Conservation (phyloP, 2,329 filamentous ascomycete genomes). For the Stagonosporopsis tanaceti region DNA sequence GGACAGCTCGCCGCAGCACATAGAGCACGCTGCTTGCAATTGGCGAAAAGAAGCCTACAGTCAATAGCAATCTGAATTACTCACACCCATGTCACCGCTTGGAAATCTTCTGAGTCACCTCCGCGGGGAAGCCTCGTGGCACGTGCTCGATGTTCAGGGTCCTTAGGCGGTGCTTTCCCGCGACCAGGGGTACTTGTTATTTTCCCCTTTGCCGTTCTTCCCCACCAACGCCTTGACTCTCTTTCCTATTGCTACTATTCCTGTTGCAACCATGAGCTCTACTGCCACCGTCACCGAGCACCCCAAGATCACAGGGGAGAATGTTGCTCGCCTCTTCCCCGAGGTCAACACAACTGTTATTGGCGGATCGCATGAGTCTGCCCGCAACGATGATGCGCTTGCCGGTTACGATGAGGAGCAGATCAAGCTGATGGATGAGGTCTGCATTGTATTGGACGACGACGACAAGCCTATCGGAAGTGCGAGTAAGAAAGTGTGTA, state of each 20-base stretch:
- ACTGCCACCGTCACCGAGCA: conserved; percentile 47
- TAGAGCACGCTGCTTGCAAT: conserved; percentile 17
- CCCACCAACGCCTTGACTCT: conserved; percentile 16
- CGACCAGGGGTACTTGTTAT: conserved; percentile 1
- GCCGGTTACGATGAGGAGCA: conserved; percentile 97
- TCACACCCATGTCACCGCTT: conserved; percentile 2
- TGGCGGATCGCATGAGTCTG: conserved; percentile 67
- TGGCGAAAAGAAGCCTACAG: conserved; percentile 10
- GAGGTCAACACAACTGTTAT: conserved; percentile 73
- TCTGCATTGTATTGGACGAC: conserved; percentile 95
- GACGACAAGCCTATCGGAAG: conserved; percentile 93
- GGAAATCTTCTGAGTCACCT: not conserved
- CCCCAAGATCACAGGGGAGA: conserved; percentile 80
- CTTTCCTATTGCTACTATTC: not conserved
- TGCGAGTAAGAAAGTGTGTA: conserved; percentile 97
- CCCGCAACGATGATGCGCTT: conserved; percentile 69
- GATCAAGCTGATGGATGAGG: conserved; percentile 97
- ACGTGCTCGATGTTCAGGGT: conserved; percentile 17
- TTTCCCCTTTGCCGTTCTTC: conserved; percentile 16
- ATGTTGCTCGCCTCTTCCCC: conserved; percentile 87
- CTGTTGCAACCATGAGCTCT: conserved; percentile 42
- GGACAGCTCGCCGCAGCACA: conserved; percentile 24
- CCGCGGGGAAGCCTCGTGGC: conserved; percentile 10
- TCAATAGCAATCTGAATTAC: conserved; percentile 19
- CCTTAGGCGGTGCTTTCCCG: conserved; percentile 8